These are phyloP conservation scores for Phoma sp. DNA, from an alignment of 2,329 filamentous ascomycete species.

Conservation along the genomic window DNA sequence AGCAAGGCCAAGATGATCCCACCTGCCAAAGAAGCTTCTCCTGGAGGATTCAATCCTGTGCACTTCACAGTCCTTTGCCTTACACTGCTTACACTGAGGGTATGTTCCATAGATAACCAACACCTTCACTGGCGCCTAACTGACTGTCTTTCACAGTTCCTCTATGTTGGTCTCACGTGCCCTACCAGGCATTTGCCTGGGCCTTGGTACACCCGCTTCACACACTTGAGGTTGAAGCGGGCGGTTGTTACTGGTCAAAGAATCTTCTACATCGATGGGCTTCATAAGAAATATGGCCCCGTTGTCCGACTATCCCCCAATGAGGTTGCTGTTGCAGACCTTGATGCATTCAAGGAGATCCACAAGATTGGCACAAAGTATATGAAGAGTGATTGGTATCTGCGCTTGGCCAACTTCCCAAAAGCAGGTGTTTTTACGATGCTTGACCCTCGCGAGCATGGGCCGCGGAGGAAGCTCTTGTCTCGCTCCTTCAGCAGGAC, in stretches of 20 bases:
- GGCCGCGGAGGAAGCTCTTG: conserved; percentile 43
- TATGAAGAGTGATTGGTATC: conserved; percentile 38
- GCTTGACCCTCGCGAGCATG: conserved; percentile 44
- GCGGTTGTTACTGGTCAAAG: conserved; percentile 47
- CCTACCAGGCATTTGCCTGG: conserved; percentile 37
- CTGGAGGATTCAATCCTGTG: conserved; percentile 12
- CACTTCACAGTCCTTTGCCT: conserved; percentile 16
- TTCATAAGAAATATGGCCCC: conserved; percentile 44
- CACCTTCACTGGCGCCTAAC: not conserved
- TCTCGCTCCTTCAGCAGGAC: conserved; percentile 46
- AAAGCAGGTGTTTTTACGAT: conserved; percentile 47
- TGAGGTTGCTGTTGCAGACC: conserved; percentile 40
- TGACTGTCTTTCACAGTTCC: conserved; percentile 20
- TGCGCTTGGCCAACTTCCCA: conserved; percentile 30
- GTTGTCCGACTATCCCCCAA: conserved; percentile 40
- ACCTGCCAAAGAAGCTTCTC: not conserved
- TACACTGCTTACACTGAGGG: conserved; percentile 7
- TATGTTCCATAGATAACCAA: not conserved
- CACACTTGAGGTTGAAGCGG: conserved; percentile 45
- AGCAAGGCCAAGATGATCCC: conserved; percentile 4
- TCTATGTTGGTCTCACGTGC: conserved; percentile 33
- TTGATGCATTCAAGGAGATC: conserved; percentile 37
- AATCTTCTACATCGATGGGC: conserved; percentile 48
- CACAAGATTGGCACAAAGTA: conserved; percentile 39
- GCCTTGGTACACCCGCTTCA: conserved; percentile 43